Evolutionary conservation across 2,329 filamentous ascomycete species (phyloP).

Genomic region (Exophiala calicioides): DNA sequence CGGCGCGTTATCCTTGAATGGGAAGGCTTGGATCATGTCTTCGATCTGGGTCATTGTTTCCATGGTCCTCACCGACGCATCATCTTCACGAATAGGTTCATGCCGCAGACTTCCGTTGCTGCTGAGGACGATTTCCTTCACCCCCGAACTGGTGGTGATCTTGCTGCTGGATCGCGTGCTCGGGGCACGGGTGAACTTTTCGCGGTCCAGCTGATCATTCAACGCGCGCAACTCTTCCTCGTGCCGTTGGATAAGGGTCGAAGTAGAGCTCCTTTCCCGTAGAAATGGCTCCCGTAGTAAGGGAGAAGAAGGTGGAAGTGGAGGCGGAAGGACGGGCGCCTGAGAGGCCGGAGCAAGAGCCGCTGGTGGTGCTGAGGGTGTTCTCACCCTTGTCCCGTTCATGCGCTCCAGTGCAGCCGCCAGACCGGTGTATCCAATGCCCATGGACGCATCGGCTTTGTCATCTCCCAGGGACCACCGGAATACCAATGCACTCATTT

Average conservation of each 20-base stretch:
- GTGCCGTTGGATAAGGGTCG: conserved; percentile 20
- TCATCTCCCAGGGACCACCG: conserved; percentile 64
- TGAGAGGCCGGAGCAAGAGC: conserved; percentile 25
- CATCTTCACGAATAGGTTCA: conserved; percentile 15
- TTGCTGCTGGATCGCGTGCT: conserved; percentile 29
- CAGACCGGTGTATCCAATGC: conserved; percentile 68
- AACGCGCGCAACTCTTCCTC: conserved; percentile 6
- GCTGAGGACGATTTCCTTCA: conserved; percentile 8
- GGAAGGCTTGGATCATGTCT: conserved; percentile 39
- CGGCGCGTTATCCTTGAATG: conserved; percentile 45
- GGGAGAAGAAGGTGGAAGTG: neutral
- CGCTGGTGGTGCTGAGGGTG: conserved; percentile 24
- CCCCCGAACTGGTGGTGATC: conserved; percentile 14
- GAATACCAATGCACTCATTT: conserved; percentile 65
- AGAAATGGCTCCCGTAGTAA: too few species aligned
- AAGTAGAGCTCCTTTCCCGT: conserved; percentile 34
- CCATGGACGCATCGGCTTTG: conserved; percentile 61
- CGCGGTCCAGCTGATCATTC: conserved; percentile 2
- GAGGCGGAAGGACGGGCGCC: too few species aligned
- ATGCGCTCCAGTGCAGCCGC: conserved; percentile 62
- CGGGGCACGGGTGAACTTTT: conserved; percentile 21
- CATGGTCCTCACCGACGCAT: conserved; percentile 20
- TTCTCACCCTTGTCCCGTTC: conserved; percentile 34
- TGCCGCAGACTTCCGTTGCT: conserved; percentile 6
- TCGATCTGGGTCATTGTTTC: conserved; percentile 38